A percentile compares a stretch with the other conserved stretches of the same genome.
Conservation (phyloP, 1,284 basidiomycete genomes). For the Xerocomus minutiporus region DNA sequence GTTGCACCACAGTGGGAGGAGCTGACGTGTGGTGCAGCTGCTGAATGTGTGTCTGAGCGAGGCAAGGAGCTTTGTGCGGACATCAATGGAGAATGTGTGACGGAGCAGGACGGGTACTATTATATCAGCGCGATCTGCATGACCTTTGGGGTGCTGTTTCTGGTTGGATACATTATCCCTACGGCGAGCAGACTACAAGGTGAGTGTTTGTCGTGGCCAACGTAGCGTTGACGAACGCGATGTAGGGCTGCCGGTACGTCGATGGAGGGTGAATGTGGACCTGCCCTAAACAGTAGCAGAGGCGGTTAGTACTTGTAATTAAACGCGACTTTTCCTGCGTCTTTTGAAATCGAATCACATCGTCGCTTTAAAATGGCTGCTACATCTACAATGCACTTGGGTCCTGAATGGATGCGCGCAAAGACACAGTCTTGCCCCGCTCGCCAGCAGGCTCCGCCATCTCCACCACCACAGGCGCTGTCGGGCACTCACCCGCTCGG, state of each 20-base stretch:
- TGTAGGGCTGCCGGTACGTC: conserved; percentile 38
- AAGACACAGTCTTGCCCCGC: conserved; percentile 54
- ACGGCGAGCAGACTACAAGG: conserved; percentile 83
- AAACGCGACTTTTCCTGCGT: conserved; percentile 24
- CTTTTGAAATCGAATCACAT: conserved; percentile 18
- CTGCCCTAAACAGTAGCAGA: conserved; percentile 30
- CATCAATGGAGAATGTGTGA: conserved; percentile 76
- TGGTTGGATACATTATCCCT: conserved; percentile 79
- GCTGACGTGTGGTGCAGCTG: conserved; percentile 41
- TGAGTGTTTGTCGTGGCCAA: conserved; percentile 37
- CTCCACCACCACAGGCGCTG: conserved; percentile 48
- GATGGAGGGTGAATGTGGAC: conserved; percentile 29
- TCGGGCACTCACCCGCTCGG: conserved; percentile 42
- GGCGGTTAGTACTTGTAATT: conserved; percentile 17
- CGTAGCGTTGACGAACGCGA: conserved; percentile 3
- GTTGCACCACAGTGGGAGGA: background rate
- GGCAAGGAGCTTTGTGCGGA: conserved; percentile 79
- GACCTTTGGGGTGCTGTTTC: conserved; percentile 63
- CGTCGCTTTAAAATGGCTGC: conserved; percentile 54
- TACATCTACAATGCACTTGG: conserved; percentile 71
- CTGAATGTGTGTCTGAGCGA: conserved; percentile 86
- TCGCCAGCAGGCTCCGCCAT: conserved; percentile 50
- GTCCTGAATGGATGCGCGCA: conserved; percentile 85
- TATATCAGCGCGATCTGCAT: conserved; percentile 80
- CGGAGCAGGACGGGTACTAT: conserved; percentile 91